phyloP scores from a whole-genome alignment of 2,329 filamentous ascomycete species.

The Mycogone perniciosa region DNA sequence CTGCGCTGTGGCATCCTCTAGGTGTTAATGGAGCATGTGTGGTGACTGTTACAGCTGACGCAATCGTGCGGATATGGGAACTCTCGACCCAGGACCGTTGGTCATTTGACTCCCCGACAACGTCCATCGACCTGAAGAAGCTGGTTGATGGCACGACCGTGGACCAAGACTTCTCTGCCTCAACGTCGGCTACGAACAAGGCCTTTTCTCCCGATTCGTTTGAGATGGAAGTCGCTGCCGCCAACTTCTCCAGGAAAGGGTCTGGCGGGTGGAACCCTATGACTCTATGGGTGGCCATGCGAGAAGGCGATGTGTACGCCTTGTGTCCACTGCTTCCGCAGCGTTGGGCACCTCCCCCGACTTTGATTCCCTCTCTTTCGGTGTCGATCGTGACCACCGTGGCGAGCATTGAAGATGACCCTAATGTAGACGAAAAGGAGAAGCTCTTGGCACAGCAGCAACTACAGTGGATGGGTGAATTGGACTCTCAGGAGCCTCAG shows the following conservation, averaged over 20 bases:
- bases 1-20: constrained; percentile 86
- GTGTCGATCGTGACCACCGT: constrained; percentile 74
- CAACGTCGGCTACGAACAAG: constrained; percentile 65
- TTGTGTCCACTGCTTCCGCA: constrained; percentile 83
- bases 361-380: constrained; percentile 73
- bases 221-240: constrained; percentile 90
- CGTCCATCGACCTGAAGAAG: constrained; percentile 84
- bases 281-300: constrained; percentile 97
- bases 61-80: constrained; percentile 86
- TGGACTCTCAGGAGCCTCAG: constrained; percentile 56
- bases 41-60: constrained; percentile 83
- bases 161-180: constrained; percentile 77
- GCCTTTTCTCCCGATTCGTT: constrained; percentile 83
- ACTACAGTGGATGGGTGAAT: constrained; percentile 60
- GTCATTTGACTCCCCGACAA: constrained; percentile 76
- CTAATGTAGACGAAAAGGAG: constrained; percentile 42
- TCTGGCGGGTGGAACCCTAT: constrained; percentile 89
- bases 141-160: constrained; percentile 75
- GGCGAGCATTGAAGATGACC: constrained; percentile 55
- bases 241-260: constrained; percentile 63
- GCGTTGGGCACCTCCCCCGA: constrained; percentile 73
- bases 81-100: constrained; percentile 75
- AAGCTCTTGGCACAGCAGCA: constrained; percentile 58
- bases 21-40: constrained; percentile 75
- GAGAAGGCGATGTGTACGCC: constrained; percentile 86